Percentiles rank a stretch among this genome's conserved stretches.
Evolutionary conservation across 352 stramenopile genomes (phyloP).

Genomic region (Phytophthora macrochlamydospora): DNA sequence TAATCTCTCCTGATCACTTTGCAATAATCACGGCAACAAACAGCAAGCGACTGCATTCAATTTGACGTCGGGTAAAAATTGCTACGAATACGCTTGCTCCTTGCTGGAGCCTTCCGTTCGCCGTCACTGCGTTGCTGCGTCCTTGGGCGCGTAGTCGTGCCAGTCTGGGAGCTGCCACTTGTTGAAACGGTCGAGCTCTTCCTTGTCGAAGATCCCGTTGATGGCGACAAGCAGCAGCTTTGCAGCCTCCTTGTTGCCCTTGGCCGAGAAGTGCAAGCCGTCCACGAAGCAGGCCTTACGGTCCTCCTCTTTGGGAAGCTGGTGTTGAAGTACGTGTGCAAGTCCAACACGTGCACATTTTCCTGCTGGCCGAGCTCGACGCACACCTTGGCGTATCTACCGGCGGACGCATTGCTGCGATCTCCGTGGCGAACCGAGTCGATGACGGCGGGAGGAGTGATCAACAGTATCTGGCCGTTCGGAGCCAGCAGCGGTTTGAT

Average conservation of each 20-base stretch:
- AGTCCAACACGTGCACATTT: constrained; percentile 51
- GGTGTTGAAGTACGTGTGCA: constrained; percentile 57
- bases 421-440: constrained; percentile 41
- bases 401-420: constrained; percentile 50
- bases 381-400: constrained; percentile 52
- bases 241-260: constrained; percentile 49
- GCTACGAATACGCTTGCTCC: too few species aligned
- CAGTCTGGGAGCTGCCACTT: constrained; percentile 49
- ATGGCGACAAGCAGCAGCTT: constrained; percentile 32
- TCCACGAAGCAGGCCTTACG: constrained; percentile 44
- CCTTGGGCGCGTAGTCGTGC: constrained; percentile 31
- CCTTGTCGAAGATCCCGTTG: constrained; percentile 35
- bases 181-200: constrained; percentile 30
- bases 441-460: constrained; percentile 46
- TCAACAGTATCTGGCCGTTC: constrained; percentile 32
- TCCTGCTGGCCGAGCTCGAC: constrained; percentile 40
- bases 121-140: too few species aligned
- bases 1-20: too few species aligned
- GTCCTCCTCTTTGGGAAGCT: constrained; percentile 33
- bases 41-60: too few species aligned
- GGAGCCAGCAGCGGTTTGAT: constrained; percentile 27
- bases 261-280: constrained; percentile 58
- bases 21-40: too few species aligned
- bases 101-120: too few species aligned
- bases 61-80: too few species aligned